Evolutionary conservation across 2,329 filamentous ascomycete species (phyloP), one percentile per base, ranked within the genome.

Genomic region (Venturia oleaginea): DNA sequence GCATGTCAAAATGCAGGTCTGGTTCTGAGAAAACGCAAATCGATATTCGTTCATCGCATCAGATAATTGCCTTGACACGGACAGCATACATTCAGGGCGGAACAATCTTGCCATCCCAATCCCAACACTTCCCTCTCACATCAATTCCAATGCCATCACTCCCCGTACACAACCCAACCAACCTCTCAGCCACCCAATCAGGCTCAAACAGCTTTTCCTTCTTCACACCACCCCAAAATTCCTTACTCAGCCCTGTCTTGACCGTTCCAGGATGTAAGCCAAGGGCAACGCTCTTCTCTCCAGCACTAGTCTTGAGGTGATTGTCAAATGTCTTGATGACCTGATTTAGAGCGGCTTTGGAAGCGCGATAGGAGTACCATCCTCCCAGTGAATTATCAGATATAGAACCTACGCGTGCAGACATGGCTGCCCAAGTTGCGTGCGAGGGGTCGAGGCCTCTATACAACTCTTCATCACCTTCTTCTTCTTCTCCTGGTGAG

Each of bases 261-360:
- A 94, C 90, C 0, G 90, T 94, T 2, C 91, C 90, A 0, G 91
- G 91, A 75, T 94, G 91, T 71, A 94, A 81, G 11, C 82, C 83
- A 13, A 95, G 76, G 0, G 85, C 85, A 68, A 91, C 79, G 0
- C 88, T 89, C 62, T 83, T 85, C 0, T 83, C 81, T 0, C 81
- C 85, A 65, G 82, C 81, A 51, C 81, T 79, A 4, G 81, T 78
- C 42, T 75, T 75, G 38, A 94, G 75, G 71, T 86, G 83, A 34
- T 88, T 80, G 72, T 94, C 90, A 67, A 91, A 86, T 7, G 83
- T 88, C 75, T 86, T 89, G 8, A 84, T 84, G 15, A 91, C 65
- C 70, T 87, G 87, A 68, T 87, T 91, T 3, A 93, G 85, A 2
- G 82, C 89, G 0, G 89, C 84, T 75, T 94, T 95, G 63, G 84